Conservation (phyloP, 148 eudicot genomes). For the Fagopyrum esculentum region DNA sequence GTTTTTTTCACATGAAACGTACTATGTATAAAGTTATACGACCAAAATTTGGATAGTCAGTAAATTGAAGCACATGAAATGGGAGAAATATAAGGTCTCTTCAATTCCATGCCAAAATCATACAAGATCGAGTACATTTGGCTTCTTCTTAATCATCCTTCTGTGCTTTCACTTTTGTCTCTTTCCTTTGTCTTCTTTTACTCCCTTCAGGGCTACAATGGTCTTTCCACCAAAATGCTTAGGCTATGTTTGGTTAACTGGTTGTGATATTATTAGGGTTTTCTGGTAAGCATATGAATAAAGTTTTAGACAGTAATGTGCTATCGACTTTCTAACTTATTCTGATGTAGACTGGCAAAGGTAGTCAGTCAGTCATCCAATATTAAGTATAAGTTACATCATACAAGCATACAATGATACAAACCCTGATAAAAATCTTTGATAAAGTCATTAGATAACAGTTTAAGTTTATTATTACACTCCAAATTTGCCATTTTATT, state of each 20-base stretch:
- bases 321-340: not conserved
- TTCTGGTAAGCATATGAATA: too few relatives aligned
- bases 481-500: not conserved
- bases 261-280: too few relatives aligned
- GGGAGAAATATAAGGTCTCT: not conserved
- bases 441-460: not conserved
- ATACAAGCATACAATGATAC: not conserved
- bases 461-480: not conserved
- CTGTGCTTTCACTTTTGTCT: not conserved
- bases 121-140: not conserved
- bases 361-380: not conserved
- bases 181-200: not conserved
- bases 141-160: not conserved
- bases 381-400: not conserved
- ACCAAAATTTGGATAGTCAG: not conserved
- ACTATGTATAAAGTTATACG: not conserved
- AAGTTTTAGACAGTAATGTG: not conserved
- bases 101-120: not conserved
- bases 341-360: not conserved
- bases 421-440: not conserved
- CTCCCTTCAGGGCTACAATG: not conserved
- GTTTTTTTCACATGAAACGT: not conserved
- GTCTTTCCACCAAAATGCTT: not conserved
- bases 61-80: not conserved
- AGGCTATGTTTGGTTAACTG: too few relatives aligned